Evolutionary conservation across 805 yeast genomes (phyloP).

Genomic region (Wickerhamomyces bovis): DNA sequence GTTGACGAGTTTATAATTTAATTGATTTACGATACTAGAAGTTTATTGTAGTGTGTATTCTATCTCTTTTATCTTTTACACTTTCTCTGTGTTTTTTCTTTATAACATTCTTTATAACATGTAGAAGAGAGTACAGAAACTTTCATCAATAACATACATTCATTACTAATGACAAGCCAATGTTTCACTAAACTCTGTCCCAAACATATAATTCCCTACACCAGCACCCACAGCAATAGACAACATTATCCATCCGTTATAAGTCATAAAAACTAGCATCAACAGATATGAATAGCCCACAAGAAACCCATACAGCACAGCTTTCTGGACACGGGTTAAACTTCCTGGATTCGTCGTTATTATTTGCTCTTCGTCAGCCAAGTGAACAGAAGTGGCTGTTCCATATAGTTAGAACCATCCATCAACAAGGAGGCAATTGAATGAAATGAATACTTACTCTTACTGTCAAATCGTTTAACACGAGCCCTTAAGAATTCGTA

Average conservation of each 20-base stretch:
- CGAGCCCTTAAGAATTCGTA: conserved; percentile 52
- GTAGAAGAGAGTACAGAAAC: too few relatives aligned
- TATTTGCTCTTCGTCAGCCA: conserved; percentile 7
- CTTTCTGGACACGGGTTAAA: conserved; percentile 25
- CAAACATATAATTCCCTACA: conserved; percentile 63
- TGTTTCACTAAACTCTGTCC: conserved; percentile 23
- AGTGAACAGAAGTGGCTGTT: conserved; percentile 5
- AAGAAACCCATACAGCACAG: conserved; percentile 53
- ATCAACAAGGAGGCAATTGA: not conserved
- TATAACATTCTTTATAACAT: too few relatives aligned
- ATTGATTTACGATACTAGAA: not conserved
- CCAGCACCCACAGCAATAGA: conserved; percentile 69
- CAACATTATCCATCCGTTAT: conserved; percentile 78
- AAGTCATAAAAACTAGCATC: conserved; percentile 84
- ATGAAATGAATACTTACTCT: conserved; percentile 15
- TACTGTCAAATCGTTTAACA: conserved; percentile 13
- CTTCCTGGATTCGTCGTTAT: conserved; percentile 9
- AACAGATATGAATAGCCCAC: conserved; percentile 65
- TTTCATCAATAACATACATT: not conserved
- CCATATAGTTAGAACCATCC: not conserved
- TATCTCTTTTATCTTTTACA: not conserved
- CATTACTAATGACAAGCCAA: conserved; percentile 23
- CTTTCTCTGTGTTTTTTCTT: too few relatives aligned
- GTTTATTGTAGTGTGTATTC: not conserved
- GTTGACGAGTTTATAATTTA: not conserved